Percentiles rank a stretch among this genome's conserved stretches.
These are phyloP conservation scores for Hevea brasiliensis DNA, from an alignment of 345 rosid genomes.

Conservation along the genomic window DNA sequence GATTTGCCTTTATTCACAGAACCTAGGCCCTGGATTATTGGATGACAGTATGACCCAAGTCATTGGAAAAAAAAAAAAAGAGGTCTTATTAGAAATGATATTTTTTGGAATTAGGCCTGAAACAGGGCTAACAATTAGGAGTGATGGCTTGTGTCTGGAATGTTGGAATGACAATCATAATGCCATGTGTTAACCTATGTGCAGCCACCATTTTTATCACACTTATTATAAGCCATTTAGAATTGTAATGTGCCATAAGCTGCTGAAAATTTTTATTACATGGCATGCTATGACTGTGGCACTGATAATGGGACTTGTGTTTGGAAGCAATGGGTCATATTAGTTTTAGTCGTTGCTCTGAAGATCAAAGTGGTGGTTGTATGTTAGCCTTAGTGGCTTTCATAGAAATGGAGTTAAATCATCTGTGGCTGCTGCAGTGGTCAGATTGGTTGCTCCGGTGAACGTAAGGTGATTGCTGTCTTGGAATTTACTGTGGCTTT, in stretches of 20 bases:
- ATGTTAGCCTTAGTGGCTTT: not conserved
- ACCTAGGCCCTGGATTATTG: too few species aligned
- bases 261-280: not conserved
- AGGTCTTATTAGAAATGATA: not conserved
- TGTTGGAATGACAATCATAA: too few species aligned
- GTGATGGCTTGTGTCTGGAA: not conserved
- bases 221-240: not conserved
- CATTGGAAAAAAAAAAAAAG: not conserved
- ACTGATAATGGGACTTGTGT: not conserved
- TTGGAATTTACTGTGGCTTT: not conserved
- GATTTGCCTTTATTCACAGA: too few species aligned
- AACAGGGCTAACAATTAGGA: not conserved
- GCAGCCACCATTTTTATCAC: not conserved
- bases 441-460: not conserved
- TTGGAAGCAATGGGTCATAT: not conserved
- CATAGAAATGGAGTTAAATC: not conserved
- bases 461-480: not conserved
- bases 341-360: not conserved
- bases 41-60: not conserved
- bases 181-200: not conserved
- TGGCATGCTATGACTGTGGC: not conserved
- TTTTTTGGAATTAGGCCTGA: not conserved
- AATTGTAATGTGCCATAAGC: not conserved
- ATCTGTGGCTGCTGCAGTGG: not conserved
- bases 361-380: not conserved